Conservation (phyloP, 163 green algal species). For the Trebouxia gelatinosa region DNA sequence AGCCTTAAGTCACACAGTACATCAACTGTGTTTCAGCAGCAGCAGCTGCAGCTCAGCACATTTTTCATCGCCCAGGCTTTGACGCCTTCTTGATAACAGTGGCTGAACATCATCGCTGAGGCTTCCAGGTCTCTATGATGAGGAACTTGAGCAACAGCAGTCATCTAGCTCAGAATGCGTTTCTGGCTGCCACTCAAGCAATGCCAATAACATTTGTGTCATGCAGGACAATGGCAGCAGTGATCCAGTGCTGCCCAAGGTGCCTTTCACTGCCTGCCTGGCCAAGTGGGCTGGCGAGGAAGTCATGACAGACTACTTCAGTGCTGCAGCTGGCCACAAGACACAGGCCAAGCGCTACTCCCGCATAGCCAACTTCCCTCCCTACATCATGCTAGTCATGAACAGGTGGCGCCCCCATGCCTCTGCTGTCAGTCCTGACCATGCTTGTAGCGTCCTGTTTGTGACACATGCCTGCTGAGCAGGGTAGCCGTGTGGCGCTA, state of each 20-base stretch:
- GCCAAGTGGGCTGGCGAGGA: constrained; percentile 64
- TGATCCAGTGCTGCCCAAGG: constrained; percentile 60
- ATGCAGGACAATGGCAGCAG: constrained; percentile 31
- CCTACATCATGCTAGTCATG: constrained; percentile 87
- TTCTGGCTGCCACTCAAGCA: constrained; percentile 2
- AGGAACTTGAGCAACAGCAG: not conserved
- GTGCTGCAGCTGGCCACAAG: constrained; percentile 59
- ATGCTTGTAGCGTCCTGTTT: not conserved
- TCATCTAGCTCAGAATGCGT: not conserved
- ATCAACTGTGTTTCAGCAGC: no score
- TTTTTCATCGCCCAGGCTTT: no score
- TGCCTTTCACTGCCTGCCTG: constrained; percentile 88
- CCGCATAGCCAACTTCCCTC: constrained; percentile 86
- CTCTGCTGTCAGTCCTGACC: not conserved
- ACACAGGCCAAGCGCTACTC: constrained; percentile 67
- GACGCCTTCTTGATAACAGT: not conserved
- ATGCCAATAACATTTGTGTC: not conserved
- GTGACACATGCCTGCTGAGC: no score
- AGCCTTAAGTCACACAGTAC: no score
- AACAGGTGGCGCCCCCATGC: constrained; percentile 44
- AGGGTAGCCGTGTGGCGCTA: no score
- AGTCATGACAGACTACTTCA: constrained; percentile 80
- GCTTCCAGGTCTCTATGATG: not conserved
- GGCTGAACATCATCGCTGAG: not conserved
- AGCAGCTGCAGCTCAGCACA: no score